Conservation (phyloP, 164 flowering plant species). For the Dillenia turbinata region DNA sequence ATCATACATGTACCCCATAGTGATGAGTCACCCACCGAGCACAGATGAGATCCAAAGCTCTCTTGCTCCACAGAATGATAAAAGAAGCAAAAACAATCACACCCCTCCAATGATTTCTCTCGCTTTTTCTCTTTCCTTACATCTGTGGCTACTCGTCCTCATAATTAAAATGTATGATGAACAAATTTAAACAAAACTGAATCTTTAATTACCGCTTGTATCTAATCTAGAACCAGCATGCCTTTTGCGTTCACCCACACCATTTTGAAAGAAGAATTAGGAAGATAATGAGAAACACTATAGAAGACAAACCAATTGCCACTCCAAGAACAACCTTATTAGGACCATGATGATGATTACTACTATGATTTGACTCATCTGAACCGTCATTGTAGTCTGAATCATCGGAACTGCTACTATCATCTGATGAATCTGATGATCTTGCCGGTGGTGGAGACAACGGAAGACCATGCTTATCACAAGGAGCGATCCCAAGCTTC, state of each 20-base stretch:
- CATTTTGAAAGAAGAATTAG: constrained; percentile 65
- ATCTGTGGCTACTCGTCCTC: constrained; percentile 13
- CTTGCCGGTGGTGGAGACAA: constrained; percentile 59
- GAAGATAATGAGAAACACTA: constrained; percentile 82
- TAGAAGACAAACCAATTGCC: constrained; percentile 81
- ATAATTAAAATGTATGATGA: constrained; percentile 10
- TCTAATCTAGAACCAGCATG: constrained; percentile 4
- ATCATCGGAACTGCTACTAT: constrained; percentile 20
- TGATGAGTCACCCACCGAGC: no score
- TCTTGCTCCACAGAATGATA: constrained; percentile 13
- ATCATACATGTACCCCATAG: no score
- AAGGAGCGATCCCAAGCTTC: constrained; percentile 88
- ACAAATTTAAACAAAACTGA: constrained; percentile 12
- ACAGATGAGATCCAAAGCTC: constrained; percentile 14
- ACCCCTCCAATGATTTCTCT: constrained; percentile 17
- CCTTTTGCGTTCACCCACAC: constrained; percentile 37
- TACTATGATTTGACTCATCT: constrained; percentile 10
- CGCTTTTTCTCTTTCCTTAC: neutral
- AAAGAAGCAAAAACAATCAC: constrained; percentile 10
- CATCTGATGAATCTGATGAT: constrained; percentile 22
- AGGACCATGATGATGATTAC: constrained; percentile 57
- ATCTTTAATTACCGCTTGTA: constrained; percentile 1
- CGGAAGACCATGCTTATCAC: constrained; percentile 85
- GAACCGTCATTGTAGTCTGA: constrained; percentile 19
- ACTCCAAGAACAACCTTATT: constrained; percentile 89